phyloP scores from a whole-genome alignment of 371 early-diverging fungal genomes.

The Mortierella sp. region DNA sequence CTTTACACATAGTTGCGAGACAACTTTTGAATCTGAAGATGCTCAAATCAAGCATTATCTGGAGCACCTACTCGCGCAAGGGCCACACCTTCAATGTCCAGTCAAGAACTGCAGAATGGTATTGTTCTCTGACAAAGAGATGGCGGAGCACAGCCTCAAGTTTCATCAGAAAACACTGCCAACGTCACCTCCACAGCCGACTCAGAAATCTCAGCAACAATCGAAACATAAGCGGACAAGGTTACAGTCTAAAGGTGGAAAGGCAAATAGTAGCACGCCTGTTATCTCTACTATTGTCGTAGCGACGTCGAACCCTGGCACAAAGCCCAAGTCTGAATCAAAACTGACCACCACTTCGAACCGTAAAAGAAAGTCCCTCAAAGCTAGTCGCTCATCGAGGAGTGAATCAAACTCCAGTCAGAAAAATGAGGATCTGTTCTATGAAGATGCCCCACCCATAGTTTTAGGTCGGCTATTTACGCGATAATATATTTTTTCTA shows the following conservation, averaged over 20 bases:
- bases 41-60: constrained; percentile 14
- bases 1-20: constrained; percentile 2
- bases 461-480: neutral
- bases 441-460: neutral
- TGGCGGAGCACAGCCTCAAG: neutral
- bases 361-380: neutral
- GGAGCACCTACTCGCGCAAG: neutral
- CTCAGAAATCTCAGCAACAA: constrained; percentile 5
- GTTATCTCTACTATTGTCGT: neutral
- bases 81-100: constrained; percentile 9
- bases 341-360: neutral
- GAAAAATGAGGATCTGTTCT: neutral
- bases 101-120: constrained; percentile 11
- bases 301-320: neutral
- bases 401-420: neutral
- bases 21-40: neutral
- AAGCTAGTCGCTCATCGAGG: neutral
- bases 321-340: neutral
- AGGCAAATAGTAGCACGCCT: neutral
- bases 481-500: neutral
- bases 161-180: neutral
- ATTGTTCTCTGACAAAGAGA: neutral
- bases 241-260: constrained; percentile 13
- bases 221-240: constrained; percentile 15
- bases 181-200: neutral